Evolutionary conservation across 768 basidiomycete species (phyloP), one percentile per base, ranked within the genome.

Genomic region (Favolaschia claudopus): DNA sequence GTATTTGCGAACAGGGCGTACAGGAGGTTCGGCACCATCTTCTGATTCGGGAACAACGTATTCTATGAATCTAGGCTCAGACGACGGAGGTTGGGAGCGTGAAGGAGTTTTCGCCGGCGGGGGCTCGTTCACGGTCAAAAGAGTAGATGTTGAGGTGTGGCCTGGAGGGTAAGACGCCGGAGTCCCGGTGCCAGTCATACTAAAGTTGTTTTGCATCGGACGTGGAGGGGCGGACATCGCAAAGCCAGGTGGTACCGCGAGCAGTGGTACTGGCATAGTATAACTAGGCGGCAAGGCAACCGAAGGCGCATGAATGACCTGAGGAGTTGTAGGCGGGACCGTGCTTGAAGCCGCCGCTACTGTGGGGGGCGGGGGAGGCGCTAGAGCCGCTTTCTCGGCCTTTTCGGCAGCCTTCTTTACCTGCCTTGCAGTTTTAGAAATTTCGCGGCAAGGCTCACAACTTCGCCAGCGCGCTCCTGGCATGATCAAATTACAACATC

Each of bases 381-480:
- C n/a, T n/a, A n/a, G n/a, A n/a, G n/a, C n/a, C n/a, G n/a, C n/a
- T n/a, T n/a, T 46, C 37, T 5, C 44, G 37, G 32, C 33, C 4
- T 20, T 44, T 17, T 54, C 38, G 15, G 50, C 62, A 14, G 28
- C 49, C 32, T 50, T 64, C 52, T 49, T 44, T 65, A 73, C 50
- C 68, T 73, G 22, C 69, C 66, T 44, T 64, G 55, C 20, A 76
- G 72, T 55, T 76, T 75, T 46, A 63, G 67, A 53, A 68, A 25
- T 37, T 6, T 33, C 72, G n/a, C 80, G 72, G 63, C 83, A 84
- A 25, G 67, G 60, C 6, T 82, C 81, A 59, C 83, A 85, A 63
- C 75, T 79, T 59, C 80, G 77, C 82, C 82, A 85, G 0, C 82
- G 78, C 13, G 72, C 69, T 27, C 69, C 71, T 12, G 77, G 77